A percentile compares a stretch with the other conserved stretches of the same genome.
These are phyloP conservation scores for Fusarium falciforme DNA, from an alignment of 2,329 filamentous ascomycete genomes.

Conservation along the genomic window DNA sequence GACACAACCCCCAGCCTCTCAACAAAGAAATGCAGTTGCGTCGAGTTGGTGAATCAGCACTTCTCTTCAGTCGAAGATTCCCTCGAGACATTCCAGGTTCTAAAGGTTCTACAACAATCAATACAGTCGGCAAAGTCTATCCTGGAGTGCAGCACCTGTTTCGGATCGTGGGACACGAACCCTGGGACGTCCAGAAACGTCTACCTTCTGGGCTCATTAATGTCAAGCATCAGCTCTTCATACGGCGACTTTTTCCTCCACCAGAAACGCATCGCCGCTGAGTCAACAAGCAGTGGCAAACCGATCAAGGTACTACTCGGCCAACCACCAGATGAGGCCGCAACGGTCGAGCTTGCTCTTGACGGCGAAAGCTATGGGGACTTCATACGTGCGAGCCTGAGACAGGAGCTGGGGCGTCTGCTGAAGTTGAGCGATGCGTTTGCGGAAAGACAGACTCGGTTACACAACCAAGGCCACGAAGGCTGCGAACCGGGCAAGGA, in stretches of 20 bases:
- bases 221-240: not conserved
- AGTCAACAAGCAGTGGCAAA: not conserved
- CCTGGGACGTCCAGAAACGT: not conserved
- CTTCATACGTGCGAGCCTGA: not conserved
- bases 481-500: slow-evolving; percentile 26
- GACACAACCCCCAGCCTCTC: not conserved
- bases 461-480: slow-evolving; percentile 23
- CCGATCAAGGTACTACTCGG: not conserved
- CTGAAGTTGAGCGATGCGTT: slow-evolving; percentile 17
- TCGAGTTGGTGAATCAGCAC: not conserved
- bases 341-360: not conserved
- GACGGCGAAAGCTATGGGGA: not conserved
- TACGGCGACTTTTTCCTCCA: not conserved
- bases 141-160: not conserved
- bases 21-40: not conserved
- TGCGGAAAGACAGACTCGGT: slow-evolving; percentile 17
- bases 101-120: not conserved
- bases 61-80: not conserved
- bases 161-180: not conserved
- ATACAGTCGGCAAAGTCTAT: not conserved
- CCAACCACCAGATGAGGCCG: not conserved
- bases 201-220: not conserved
- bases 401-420: slow-evolving; percentile 16
- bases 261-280: not conserved
- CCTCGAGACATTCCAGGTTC: not conserved